Percentiles rank a stretch among this genome's conserved stretches.
Conservation (phyloP, 1,284 basidiomycete genomes). For the Marasmius oreades region DNA sequence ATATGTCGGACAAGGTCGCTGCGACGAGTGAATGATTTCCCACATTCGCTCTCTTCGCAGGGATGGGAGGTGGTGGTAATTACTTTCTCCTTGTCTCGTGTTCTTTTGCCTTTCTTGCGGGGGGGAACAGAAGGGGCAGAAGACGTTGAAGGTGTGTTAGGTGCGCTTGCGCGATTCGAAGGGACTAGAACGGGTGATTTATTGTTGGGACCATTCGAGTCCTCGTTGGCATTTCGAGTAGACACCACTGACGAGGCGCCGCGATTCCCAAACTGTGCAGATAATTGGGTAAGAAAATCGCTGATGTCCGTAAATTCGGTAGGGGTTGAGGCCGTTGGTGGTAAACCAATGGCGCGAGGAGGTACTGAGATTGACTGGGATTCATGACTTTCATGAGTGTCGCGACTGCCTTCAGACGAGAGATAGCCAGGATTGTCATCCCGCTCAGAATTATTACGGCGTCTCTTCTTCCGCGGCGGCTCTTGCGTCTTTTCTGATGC, state of each 20-base stretch:
- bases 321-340: constrained; percentile 19
- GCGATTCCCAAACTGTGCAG: constrained; percentile 57
- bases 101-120: constrained; percentile 38
- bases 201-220: constrained; percentile 15
- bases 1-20: constrained; percentile 78
- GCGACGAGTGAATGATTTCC: constrained; percentile 71
- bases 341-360: constrained; percentile 8
- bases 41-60: constrained; percentile 64
- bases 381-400: constrained; percentile 22
- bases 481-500: constrained; percentile 40
- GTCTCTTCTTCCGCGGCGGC: constrained; percentile 27
- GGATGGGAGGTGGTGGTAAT: constrained; percentile 38
- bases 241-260: constrained; percentile 31
- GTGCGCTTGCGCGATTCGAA: constrained; percentile 28
- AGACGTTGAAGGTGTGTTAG: constrained; percentile 48
- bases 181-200: constrained; percentile 29
- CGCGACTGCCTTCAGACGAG: constrained; percentile 39
- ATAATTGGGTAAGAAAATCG: constrained; percentile 70
- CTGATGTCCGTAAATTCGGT: constrained; percentile 58
- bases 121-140: constrained; percentile 25
- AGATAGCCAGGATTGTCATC: constrained; percentile 49
- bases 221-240: constrained; percentile 34
- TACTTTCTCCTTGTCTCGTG: constrained; percentile 35
- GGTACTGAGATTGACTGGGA: neutral
- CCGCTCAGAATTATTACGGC: constrained; percentile 31